phyloP scores from a whole-genome alignment of 148 eudicot species.

The Amaranthus palmeri region DNA sequence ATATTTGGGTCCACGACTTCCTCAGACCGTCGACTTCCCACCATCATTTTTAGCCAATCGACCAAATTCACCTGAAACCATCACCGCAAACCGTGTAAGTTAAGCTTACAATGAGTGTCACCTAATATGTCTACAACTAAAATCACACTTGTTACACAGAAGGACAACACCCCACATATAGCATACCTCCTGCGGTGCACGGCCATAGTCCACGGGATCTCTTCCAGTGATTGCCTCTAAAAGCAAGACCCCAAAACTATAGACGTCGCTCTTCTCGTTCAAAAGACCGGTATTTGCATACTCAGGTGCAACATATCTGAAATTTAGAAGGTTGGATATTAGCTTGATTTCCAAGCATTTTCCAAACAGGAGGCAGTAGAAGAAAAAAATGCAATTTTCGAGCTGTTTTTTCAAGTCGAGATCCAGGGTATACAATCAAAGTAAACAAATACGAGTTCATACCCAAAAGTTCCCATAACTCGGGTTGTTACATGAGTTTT shows the following conservation, averaged over 20 bases:
- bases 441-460: slow-evolving; percentile 10
- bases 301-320: slow-evolving; percentile 77
- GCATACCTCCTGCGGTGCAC: slow-evolving; percentile 60
- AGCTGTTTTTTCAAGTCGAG: not conserved
- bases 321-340: slow-evolving; percentile 1
- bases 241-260: slow-evolving; percentile 66
- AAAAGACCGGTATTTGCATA: slow-evolving; percentile 73
- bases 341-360: slow-evolving; percentile 1
- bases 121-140: not conserved
- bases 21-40: slow-evolving; percentile 65
- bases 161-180: too few relatives aligned
- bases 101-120: not conserved
- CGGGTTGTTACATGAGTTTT: slow-evolving; percentile 75
- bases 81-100: not conserved
- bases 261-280: slow-evolving; percentile 77
- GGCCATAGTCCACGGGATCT: slow-evolving; percentile 71
- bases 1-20: slow-evolving; percentile 65
- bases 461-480: slow-evolving; percentile 88
- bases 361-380: not conserved
- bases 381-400: not conserved
- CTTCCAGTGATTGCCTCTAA: slow-evolving; percentile 68
- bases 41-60: slow-evolving; percentile 77
- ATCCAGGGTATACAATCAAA: not conserved
- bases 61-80: slow-evolving; percentile 60
- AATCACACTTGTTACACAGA: not conserved